Conservation (phyloP, 768 basidiomycete species). For the Pulveroboletus sp. region DNA sequence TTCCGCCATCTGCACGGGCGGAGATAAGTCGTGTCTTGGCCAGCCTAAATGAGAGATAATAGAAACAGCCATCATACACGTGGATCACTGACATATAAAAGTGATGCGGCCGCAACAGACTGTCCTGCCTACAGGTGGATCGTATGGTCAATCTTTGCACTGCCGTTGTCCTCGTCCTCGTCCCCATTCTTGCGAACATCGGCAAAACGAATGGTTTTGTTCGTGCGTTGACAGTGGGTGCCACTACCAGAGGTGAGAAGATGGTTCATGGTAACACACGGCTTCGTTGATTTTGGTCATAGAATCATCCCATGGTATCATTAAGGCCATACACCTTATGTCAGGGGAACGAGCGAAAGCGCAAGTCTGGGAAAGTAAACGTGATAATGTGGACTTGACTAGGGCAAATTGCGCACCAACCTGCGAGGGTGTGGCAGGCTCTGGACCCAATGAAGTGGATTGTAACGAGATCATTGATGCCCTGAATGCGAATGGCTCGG, state of each 20-base stretch:
- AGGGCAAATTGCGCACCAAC: no score
- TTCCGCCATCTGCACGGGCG: not conserved
- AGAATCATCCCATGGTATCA: not conserved
- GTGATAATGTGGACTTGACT: not conserved
- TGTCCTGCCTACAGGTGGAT: not conserved
- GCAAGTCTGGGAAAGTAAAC: not conserved
- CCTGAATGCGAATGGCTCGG: not conserved
- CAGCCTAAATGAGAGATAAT: no score
- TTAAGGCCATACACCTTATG: not conserved
- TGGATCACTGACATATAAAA: no score
- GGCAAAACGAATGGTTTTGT: not conserved
- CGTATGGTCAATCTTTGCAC: not conserved
- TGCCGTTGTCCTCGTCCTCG: not conserved
- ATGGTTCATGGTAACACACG: not conserved
- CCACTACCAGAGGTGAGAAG: not conserved
- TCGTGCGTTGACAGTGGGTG: not conserved
- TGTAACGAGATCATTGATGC: constrained; percentile 2
- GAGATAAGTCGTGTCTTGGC: not conserved
- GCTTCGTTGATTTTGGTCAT: not conserved
- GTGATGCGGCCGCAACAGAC: not conserved
- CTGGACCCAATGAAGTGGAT: constrained; percentile 8
- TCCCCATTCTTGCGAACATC: not conserved
- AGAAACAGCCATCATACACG: no score
- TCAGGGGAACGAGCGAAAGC: not conserved
- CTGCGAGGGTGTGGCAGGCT: not conserved